Conservation (phyloP, 139 green algal genomes). For the Chlorella sp. region DNA sequence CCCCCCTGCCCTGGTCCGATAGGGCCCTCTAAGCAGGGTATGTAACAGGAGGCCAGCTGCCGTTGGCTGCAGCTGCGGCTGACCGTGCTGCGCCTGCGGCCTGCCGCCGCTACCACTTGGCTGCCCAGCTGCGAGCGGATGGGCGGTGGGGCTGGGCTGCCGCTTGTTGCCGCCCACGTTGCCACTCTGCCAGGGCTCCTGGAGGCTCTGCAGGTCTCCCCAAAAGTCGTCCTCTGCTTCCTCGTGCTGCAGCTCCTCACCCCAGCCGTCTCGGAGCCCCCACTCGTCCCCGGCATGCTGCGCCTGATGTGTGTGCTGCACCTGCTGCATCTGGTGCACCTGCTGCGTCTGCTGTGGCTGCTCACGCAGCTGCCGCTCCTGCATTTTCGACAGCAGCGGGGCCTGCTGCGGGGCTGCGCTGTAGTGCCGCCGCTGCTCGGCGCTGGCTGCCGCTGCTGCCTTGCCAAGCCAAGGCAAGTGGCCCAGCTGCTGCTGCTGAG, state of each 20-base stretch:
- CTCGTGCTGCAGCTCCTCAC: not conserved
- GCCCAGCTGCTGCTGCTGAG: constrained; percentile 2
- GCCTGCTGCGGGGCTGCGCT: not conserved
- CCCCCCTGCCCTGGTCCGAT: too few species aligned
- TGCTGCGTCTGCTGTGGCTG: not conserved
- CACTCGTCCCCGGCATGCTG: not conserved
- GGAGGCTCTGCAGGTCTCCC: constrained; percentile 16
- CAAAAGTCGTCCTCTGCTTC: not conserved
- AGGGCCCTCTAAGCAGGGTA: too few species aligned
- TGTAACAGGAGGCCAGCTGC: too few species aligned
- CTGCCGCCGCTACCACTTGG: not conserved
- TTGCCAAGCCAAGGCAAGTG: too few species aligned
- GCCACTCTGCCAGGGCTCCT: not conserved
- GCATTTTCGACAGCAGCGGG: constrained; percentile 15
- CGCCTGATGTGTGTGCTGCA: too few species aligned
- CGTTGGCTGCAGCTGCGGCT: not conserved
- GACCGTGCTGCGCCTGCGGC: constrained; percentile 23
- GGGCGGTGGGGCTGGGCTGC: too few species aligned
- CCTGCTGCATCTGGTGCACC: not conserved
- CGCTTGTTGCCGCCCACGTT: not conserved
- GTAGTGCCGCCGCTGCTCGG: constrained; percentile 22
- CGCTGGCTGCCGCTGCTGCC: constrained; percentile 4
- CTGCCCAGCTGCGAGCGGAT: not conserved
- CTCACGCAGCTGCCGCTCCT: constrained; percentile 19
- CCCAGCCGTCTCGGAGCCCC: not conserved